Percentiles rank a stretch among this genome's conserved stretches.
Evolutionary conservation across 192 early-diverging fungal species (phyloP).

Genomic region (Spinellus fusiger): DNA sequence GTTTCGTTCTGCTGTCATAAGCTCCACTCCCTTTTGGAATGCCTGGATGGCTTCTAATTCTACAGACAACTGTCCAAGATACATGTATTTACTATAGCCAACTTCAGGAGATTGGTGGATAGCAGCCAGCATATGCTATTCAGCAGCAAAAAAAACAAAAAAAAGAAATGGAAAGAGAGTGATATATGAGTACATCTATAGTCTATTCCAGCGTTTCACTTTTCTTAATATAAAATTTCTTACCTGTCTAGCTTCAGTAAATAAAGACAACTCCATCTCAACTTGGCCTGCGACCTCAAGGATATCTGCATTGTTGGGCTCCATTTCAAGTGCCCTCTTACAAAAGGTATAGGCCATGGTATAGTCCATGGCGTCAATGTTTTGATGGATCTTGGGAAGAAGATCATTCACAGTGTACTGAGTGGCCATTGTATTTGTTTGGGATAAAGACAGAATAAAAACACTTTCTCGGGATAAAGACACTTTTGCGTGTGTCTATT

Average conservation of each 20-base stretch:
- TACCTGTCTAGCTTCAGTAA: slow-evolving; percentile 59
- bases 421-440: background rate
- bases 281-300: slow-evolving; percentile 68
- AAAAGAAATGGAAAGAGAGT: background rate
- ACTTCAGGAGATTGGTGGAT: slow-evolving; percentile 61
- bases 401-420: slow-evolving; percentile 56
- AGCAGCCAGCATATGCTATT: slow-evolving; percentile 58
- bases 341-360: slow-evolving; percentile 65
- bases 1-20: slow-evolving; percentile 53
- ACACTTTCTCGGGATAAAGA: no score
- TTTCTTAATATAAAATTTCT: slow-evolving; percentile 1
- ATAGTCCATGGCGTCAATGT: slow-evolving; percentile 75
- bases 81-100: slow-evolving; percentile 80
- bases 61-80: slow-evolving; percentile 71
- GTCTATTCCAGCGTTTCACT: no score
- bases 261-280: slow-evolving; percentile 68
- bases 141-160: background rate
- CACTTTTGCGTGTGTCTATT: no score
- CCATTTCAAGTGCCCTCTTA: slow-evolving; percentile 56
- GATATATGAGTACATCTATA: background rate
- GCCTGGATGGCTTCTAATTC: slow-evolving; percentile 61
- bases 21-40: slow-evolving; percentile 66
- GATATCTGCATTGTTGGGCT: slow-evolving; percentile 50
- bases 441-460: no score
- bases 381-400: slow-evolving; percentile 51